Percentiles rank a stretch among this genome's conserved stretches.
phyloP scores from a whole-genome alignment of 1,284 basidiomycete genomes.

The Leccinum solheimii region DNA sequence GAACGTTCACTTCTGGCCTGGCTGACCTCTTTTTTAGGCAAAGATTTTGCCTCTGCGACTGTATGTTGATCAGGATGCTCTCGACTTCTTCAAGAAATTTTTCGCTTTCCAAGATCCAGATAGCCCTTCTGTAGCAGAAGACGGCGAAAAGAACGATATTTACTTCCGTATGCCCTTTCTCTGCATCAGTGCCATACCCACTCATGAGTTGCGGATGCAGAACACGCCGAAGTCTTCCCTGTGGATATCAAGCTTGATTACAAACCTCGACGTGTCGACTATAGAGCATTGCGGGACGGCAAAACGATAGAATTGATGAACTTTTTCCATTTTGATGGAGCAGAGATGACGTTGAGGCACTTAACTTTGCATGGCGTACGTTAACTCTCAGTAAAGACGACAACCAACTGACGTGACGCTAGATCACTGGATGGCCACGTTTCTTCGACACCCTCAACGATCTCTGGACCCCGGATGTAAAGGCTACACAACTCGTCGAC shows the following conservation, averaged over 20 bases:
- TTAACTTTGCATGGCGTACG: conserved; percentile 88
- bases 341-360: conserved; percentile 96
- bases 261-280: conserved; percentile 96
- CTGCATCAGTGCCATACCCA: neutral
- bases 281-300: conserved; percentile 88
- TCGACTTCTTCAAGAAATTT: conserved; percentile 97
- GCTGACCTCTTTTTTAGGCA: conserved; percentile 48
- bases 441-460: conserved; percentile 92
- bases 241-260: conserved; percentile 94
- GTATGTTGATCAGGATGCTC: conserved; percentile 97
- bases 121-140: conserved; percentile 37
- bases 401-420: conserved; percentile 12
- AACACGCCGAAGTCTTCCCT: conserved; percentile 88
- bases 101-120: conserved; percentile 83
- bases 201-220: conserved; percentile 40
- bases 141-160: conserved; percentile 48
- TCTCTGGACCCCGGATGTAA: conserved; percentile 98
- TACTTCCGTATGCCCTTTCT: conserved; percentile 66
- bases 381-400: conserved; percentile 17
- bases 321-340: conserved; percentile 99
- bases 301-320: conserved; percentile 98
- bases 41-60: conserved; percentile 88
- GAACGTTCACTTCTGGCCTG: neutral
- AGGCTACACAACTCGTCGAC: conserved; percentile 96
- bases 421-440: conserved; percentile 89